Evolutionary conservation across 441 rosid genomes (phyloP).

Genomic region (Mallotus japonicus): DNA sequence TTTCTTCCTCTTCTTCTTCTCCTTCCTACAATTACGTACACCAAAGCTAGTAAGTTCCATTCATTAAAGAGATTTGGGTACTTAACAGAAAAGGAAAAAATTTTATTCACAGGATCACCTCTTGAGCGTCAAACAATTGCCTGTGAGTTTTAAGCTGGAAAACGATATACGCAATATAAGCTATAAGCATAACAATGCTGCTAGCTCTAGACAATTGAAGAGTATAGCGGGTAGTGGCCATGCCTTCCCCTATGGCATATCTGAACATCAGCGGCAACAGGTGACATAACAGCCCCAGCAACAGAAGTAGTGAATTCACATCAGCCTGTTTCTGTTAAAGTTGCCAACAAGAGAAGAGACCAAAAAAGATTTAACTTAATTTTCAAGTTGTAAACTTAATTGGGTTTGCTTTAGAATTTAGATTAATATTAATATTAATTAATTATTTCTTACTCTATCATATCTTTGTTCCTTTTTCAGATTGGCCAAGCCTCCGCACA

Average conservation of each 20-base stretch:
- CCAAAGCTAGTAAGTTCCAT: not conserved
- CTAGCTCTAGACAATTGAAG: slow-evolving; percentile 66
- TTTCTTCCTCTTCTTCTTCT: slow-evolving; percentile 56
- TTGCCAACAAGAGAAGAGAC: not conserved
- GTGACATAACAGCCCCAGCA: slow-evolving; percentile 71
- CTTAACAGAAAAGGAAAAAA: not conserved
- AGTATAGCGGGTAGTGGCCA: slow-evolving; percentile 24
- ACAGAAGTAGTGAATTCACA: slow-evolving; percentile 63
- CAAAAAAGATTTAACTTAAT: not conserved
- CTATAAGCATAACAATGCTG: slow-evolving; percentile 69
- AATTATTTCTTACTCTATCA: slow-evolving; percentile 53
- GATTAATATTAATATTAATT: not conserved
- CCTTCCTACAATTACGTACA: slow-evolving; percentile 35
- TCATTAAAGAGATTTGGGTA: not conserved
- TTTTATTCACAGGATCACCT: slow-evolving; percentile 24
- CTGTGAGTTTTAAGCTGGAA: slow-evolving; percentile 77
- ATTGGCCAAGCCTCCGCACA: slow-evolving; percentile 87
- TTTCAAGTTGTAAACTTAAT: not conserved
- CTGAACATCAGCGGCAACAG: slow-evolving; percentile 57
- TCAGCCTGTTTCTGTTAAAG: slow-evolving; percentile 73
- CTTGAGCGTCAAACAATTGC: slow-evolving; percentile 60
- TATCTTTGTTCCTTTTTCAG: slow-evolving; percentile 60
- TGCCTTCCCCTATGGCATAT: slow-evolving; percentile 27
- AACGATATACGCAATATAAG: slow-evolving; percentile 56
- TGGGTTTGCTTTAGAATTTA: not conserved